phyloP scores from a whole-genome alignment of 2,329 filamentous ascomycete genomes.

The Colletotrichum melonis region DNA sequence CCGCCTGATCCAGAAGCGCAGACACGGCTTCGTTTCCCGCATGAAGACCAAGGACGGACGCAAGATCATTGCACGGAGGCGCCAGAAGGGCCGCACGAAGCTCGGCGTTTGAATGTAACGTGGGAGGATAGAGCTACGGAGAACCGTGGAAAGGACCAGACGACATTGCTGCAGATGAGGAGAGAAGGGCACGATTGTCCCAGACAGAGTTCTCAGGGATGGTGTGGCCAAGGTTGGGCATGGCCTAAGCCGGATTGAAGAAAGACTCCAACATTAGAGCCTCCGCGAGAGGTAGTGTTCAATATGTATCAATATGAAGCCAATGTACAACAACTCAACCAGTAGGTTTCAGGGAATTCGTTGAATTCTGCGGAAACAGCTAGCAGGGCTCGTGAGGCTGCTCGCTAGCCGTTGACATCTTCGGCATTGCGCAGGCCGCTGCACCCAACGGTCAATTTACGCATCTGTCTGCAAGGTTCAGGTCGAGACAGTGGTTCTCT shows the following conservation, averaged over 20 bases:
- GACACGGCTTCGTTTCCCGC: slow-evolving; percentile 67
- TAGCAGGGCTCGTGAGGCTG: neutral
- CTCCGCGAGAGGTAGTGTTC: slow-evolving; percentile 6
- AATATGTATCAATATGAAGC: slow-evolving; percentile 33
- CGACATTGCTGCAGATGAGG: too few relatives aligned
- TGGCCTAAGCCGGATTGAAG: neutral
- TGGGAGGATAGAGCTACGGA: neutral
- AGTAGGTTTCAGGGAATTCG: neutral
- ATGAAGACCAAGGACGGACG: slow-evolving; percentile 62
- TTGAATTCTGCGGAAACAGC: neutral
- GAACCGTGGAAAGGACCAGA: neutral
- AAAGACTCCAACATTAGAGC: neutral
- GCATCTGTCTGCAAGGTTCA: neutral
- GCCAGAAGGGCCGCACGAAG: slow-evolving; percentile 62
- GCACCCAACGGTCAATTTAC: neutral
- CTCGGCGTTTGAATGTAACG: slow-evolving; percentile 40
- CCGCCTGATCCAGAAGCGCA: slow-evolving; percentile 68
- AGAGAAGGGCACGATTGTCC: too few relatives aligned
- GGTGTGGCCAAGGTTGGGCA: neutral
- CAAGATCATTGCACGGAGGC: slow-evolving; percentile 64
- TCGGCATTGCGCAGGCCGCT: too few relatives aligned
- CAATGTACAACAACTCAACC: slow-evolving; percentile 23
- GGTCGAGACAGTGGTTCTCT: neutral
- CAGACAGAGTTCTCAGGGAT: neutral
- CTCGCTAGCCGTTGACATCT: neutral